phyloP scores from a whole-genome alignment of 768 basidiomycete species.

The Panellus pusillus region DNA sequence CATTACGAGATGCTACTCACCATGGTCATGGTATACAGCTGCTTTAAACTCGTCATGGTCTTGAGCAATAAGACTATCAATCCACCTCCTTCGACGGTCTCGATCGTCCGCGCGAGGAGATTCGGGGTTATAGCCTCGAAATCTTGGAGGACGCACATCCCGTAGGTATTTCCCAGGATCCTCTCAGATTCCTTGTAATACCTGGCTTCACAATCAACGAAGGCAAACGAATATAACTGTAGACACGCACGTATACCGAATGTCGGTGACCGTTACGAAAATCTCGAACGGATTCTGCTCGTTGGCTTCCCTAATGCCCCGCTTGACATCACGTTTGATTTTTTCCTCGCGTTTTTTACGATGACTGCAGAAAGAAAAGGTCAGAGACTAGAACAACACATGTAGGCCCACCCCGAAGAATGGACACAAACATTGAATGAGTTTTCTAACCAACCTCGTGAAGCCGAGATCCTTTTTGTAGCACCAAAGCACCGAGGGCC shows the following conservation, averaged over 20 bases:
- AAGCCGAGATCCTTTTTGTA: slow-evolving; percentile 99
- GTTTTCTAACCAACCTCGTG: slow-evolving; percentile 68
- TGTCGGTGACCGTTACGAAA: slow-evolving; percentile 98
- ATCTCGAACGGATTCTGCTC: slow-evolving; percentile 98
- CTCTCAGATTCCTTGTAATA: slow-evolving; percentile 98
- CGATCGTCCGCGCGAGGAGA: slow-evolving; percentile 92
- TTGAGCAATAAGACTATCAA: slow-evolving; percentile 86
- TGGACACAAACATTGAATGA: slow-evolving; percentile 2
- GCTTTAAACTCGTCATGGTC: slow-evolving; percentile 91
- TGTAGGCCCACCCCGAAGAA: slow-evolving; percentile 16
- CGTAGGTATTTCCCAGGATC: slow-evolving; percentile 95
- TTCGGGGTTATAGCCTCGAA: slow-evolving; percentile 99
- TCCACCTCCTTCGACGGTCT: slow-evolving; percentile 97
- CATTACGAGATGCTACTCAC: slow-evolving; percentile 29
- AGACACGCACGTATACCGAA: slow-evolving; percentile 84
- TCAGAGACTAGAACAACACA: background rate
- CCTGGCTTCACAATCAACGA: slow-evolving; percentile 34
- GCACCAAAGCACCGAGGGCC: slow-evolving; percentile 95
- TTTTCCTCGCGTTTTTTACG: slow-evolving; percentile 97
- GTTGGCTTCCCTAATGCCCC: slow-evolving; percentile 90
- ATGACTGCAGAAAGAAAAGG: slow-evolving; percentile 51
- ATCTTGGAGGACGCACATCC: slow-evolving; percentile 96
- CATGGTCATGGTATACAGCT: slow-evolving; percentile 91
- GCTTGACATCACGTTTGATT: slow-evolving; percentile 94
- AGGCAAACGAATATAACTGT: background rate